Conservation (phyloP, 2,329 filamentous ascomycete species). For the Ilyonectria robusta region DNA sequence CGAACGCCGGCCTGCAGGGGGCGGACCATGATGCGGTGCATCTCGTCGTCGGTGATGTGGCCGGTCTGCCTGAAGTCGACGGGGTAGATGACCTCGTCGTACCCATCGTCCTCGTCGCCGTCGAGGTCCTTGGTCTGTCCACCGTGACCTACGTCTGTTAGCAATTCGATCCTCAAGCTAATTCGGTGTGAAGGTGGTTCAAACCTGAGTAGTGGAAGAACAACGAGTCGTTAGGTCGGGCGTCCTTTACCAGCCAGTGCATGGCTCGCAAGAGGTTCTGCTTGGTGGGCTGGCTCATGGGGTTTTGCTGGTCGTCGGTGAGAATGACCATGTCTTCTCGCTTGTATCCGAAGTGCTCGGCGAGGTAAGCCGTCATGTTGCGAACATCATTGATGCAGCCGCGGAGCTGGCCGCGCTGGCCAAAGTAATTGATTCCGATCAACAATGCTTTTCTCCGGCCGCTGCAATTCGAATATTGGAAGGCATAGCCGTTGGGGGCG, state of each 20-base stretch:
- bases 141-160: constrained; percentile 72
- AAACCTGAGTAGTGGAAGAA: constrained; percentile 98
- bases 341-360: constrained; percentile 91
- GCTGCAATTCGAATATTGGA: constrained; percentile 93
- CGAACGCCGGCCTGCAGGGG: constrained; percentile 70
- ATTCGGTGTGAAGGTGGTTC: constrained; percentile 44
- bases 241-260: constrained; percentile 98
- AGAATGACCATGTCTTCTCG: constrained; percentile 97
- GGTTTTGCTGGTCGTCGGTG: constrained; percentile 96
- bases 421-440: constrained; percentile 97
- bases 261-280: constrained; percentile 95
- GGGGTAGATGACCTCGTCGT: constrained; percentile 87
- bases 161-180: constrained; percentile 8
- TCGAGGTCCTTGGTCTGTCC: constrained; percentile 86
- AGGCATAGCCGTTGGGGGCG: constrained; percentile 84
- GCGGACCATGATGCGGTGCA: constrained; percentile 80
- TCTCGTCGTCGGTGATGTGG: constrained; percentile 87
- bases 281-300: constrained; percentile 97
- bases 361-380: constrained; percentile 94
- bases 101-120: constrained; percentile 85
- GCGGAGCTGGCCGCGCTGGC: constrained; percentile 88
- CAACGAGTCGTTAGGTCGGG: constrained; percentile 90
- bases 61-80: constrained; percentile 85
- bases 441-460: constrained; percentile 90
- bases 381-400: constrained; percentile 98